Percentiles rank a stretch among this genome's conserved stretches.
Conservation (phyloP, 352 stramenopile genomes). For the Detonula confervacea region DNA sequence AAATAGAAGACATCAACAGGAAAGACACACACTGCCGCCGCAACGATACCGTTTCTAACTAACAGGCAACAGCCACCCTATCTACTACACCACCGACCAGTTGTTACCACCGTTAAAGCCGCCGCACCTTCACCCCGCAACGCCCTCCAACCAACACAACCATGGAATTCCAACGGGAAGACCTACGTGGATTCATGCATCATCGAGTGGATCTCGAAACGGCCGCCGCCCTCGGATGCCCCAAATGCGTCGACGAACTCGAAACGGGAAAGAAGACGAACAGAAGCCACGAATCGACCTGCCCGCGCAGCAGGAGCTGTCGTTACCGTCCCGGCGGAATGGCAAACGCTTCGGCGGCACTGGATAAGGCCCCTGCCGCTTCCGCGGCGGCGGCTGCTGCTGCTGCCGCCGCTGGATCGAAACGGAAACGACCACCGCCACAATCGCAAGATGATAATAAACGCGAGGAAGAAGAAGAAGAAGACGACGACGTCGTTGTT, state of each 20-base stretch:
- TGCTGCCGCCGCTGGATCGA: background rate
- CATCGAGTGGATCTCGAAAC: background rate
- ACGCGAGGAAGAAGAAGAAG: background rate
- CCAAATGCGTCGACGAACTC: conserved; percentile 4
- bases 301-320: background rate
- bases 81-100: too few relatives aligned
- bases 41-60: too few relatives aligned
- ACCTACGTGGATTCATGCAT: background rate
- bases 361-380: background rate
- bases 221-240: background rate
- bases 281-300: background rate
- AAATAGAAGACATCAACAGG: too few relatives aligned
- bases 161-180: background rate
- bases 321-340: background rate
- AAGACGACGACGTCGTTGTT: background rate
- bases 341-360: too few relatives aligned
- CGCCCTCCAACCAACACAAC: background rate
- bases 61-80: too few relatives aligned
- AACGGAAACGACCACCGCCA: too few relatives aligned
- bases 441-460: too few relatives aligned
- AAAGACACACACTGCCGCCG: too few relatives aligned
- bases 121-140: too few relatives aligned
- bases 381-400: background rate
- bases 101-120: too few relatives aligned
- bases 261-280: background rate